These are phyloP conservation scores for Xylariaceae sp. DNA, from an alignment of 2,329 filamentous ascomycete genomes.

Conservation along the genomic window DNA sequence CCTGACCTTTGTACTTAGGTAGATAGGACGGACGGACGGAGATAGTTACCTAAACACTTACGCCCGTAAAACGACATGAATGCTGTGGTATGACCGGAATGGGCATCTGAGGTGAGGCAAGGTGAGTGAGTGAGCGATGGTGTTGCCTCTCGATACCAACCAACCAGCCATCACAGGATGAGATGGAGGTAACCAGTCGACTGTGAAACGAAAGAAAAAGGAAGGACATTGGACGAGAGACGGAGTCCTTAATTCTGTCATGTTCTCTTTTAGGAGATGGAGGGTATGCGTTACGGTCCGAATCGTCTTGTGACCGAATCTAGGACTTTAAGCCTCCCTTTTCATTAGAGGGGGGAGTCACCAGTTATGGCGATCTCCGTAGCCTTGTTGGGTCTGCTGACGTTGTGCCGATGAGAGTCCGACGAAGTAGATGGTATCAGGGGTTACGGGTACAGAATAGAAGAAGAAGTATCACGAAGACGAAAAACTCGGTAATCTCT, in stretches of 20 bases:
- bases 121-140: too few species aligned
- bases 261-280: too few species aligned
- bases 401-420: not conserved
- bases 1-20: too few species aligned
- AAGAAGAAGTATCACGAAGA: not conserved
- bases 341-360: too few species aligned
- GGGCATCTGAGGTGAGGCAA: not conserved
- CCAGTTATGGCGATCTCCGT: slow-evolving; percentile 14
- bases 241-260: too few species aligned
- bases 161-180: not conserved
- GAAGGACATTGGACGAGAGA: not conserved
- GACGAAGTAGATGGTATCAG: not conserved
- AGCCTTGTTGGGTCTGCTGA: slow-evolving; percentile 7
- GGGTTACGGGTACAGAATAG: not conserved
- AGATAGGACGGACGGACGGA: not conserved
- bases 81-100: slow-evolving; percentile 1
- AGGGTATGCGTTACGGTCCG: too few species aligned
- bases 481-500: not conserved
- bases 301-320: too few species aligned
- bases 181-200: not conserved
- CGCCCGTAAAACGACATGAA: slow-evolving; percentile 28
- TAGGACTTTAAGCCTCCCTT: not conserved
- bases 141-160: not conserved
- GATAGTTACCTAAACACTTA: slow-evolving; percentile 19
- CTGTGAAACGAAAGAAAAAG: not conserved